These are phyloP conservation scores for barley (Hordeum vulgare) DNA, from an alignment of 176 grass and related monocot genomes.

Conservation along the genomic window MorexV3_pseudomolecules_assembly NC_058519.1:607948757-607949256, in stretches of 20 bases:
- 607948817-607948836: constrained; percentile 73
- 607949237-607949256: constrained; percentile 47
- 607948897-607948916: constrained; percentile 71
- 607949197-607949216: constrained; percentile 50
- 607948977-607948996: constrained; percentile 69
- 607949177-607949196: constrained; percentile 66
- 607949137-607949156: constrained; percentile 91
- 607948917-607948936: constrained; percentile 83
- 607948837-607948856: constrained; percentile 87
- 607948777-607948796: constrained; percentile 21
- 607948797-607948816: constrained; percentile 41
- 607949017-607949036: constrained; percentile 88
- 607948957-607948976: constrained; percentile 83
- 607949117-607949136: constrained; percentile 48
- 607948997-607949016: constrained; percentile 61
- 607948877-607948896: constrained; percentile 35
- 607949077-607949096: constrained; percentile 29
- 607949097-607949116: constrained; percentile 38
- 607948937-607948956: constrained; percentile 77
- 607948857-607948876: constrained; percentile 56
- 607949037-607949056: constrained; percentile 57
- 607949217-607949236: constrained; percentile 58
- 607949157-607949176: constrained; percentile 69
- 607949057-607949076: constrained; percentile 63
- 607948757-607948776: constrained; percentile 44